Evolutionary conservation across 75 land plant genomes (phyloP).

Genomic region (Azolla pinnata): DNA sequence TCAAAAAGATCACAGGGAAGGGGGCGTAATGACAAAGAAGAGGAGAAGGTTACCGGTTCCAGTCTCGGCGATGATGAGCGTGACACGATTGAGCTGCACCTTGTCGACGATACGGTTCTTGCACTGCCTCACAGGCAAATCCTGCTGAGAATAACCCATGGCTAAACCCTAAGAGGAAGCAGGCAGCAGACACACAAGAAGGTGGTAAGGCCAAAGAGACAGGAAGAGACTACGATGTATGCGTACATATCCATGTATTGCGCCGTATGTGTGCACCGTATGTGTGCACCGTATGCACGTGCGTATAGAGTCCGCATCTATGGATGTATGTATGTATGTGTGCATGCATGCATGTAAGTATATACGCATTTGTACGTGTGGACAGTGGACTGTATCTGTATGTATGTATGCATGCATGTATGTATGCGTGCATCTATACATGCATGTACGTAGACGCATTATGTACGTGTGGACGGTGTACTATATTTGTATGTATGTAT

Average conservation of each 20-base stretch:
- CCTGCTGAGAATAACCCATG: background rate
- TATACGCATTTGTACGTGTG: background rate
- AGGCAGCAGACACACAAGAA: background rate
- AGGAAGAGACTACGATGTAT: background rate
- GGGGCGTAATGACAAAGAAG: background rate
- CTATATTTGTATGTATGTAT: background rate
- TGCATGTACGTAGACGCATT: background rate
- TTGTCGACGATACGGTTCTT: conserved; percentile 59
- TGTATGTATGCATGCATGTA: background rate
- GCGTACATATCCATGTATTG: background rate
- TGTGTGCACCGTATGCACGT: background rate
- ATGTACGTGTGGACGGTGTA: background rate
- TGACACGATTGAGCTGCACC: conserved; percentile 59
- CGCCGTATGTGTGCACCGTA: background rate
- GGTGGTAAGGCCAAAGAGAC: background rate
- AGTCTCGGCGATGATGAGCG: conserved; percentile 68
- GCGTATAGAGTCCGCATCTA: background rate
- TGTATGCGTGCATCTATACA: background rate
- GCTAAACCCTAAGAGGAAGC: background rate
- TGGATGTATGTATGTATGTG: background rate
- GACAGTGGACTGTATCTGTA: background rate
- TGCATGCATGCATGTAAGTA: background rate
- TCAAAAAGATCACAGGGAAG: background rate
- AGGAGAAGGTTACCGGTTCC: conserved; percentile 48
- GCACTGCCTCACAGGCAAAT: conserved; percentile 42